Evolutionary conservation across 306 rosid species (phyloP), one percentile per base, ranked within the genome.

Genomic region (Oemleria cerasiformis): DNA sequence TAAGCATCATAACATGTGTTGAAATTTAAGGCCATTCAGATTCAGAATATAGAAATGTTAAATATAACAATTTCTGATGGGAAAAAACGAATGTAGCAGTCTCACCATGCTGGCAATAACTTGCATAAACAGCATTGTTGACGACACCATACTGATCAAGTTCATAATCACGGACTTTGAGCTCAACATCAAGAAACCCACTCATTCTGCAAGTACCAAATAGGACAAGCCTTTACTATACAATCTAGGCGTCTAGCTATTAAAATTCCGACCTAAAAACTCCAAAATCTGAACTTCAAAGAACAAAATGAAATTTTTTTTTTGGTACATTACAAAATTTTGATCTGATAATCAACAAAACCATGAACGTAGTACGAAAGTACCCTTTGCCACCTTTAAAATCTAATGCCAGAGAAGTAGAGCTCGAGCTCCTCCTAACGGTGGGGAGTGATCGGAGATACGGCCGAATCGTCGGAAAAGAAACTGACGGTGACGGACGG

Each of bases 81-180:
- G 36, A 4, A 71, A 3, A 43, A 63, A 78, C 9, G 19, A 77
- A 72, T 36, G 70, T 65, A 20, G 75, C 58, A 58, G 65, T 47
- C 90, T 85, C 66, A 93, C 98, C 89, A 40, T 87, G 96, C 72
- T 93, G 97, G 62, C 98, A 94, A 79, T 91, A 94, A 80, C 95
- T 87, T 69, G 98, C 91, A 85, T 87, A 94, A 63, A 91, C 82
- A 40, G 97, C 86, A 91, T 91, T 89, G 84, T 94, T 94, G 65
- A 94, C 95, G 19, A 89, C 98, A 23, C 98, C 98, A 60, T 71
- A 94, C 67, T 94, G 99, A 84, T 94, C 97, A 77, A 94, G 83
- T 63, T 94, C 98, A 60, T 91, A 94, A 68, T 91, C 97, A 5
- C 98, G 92, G 62, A 89, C 97, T 84, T 86, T 87, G n/a, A 91